Evolutionary conservation across 2,329 filamentous ascomycete genomes (phyloP), one percentile per base, ranked within the genome.

Genomic region (Fusarium virguliforme): DNA sequence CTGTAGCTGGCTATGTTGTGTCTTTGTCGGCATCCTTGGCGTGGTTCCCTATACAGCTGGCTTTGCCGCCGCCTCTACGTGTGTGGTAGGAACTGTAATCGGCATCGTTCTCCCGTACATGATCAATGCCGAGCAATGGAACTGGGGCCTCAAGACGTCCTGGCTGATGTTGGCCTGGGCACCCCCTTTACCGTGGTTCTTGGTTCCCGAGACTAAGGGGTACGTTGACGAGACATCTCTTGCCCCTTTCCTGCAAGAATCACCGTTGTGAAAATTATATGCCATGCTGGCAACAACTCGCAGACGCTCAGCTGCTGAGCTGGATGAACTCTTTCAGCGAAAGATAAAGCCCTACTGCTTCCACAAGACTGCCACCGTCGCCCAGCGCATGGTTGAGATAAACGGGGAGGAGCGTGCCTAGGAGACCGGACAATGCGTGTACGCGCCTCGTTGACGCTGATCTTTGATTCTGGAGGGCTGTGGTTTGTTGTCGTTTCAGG

Each of bases 121-220:
- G 76, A 65, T 80, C 8, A 79, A 80, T 34, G 67, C 66, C 1
- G 72, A 77, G 15, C 67, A 77, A 55, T 79, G 76, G 62, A 73
- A 77, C 40, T 80, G 76, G 78, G 75, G 75, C 0, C 74, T 77
- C 37, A 80, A 79, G 59, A 75, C 78, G 0, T 77, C 75, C 8
- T 79, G 76, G 60, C 75, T 81, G 80, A 76, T 37, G 76, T 68
- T 26, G 74, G 65, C 28, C 54, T 74, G 22, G 74, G 76, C 10
- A 12, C 70, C 0, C 64, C 73, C 0, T 79, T 75, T 65, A 43
- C 74, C 3, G 40, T 79, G 76, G 64, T 78, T 76, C 30, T 68
- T 78, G 5, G 62, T 80, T 3, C 75, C 78, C 0, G 78, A 79
- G 28, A 79, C 75, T 10, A 70, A 72, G 8, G 73, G 74, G 38